phyloP scores from a whole-genome alignment of 2,329 filamentous ascomycete genomes.

The Purpureocillium takamizusanense region DNA sequence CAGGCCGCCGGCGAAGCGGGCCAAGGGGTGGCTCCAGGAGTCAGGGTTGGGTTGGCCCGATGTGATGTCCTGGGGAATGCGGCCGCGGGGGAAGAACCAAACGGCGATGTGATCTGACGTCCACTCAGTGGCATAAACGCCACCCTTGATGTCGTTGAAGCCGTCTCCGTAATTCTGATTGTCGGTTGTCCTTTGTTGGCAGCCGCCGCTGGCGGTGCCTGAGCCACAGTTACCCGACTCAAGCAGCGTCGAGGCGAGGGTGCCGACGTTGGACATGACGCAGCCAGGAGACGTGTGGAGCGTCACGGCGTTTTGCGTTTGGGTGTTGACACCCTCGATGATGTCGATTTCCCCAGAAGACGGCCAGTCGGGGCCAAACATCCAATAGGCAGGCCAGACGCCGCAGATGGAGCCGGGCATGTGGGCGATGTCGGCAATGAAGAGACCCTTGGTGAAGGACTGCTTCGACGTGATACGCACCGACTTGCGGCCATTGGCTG shows the following conservation, averaged over 20 bases:
- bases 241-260: slow-evolving; percentile 34
- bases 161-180: slow-evolving; percentile 53
- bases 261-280: slow-evolving; percentile 39
- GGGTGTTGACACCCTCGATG: slow-evolving; percentile 65
- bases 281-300: slow-evolving; percentile 59
- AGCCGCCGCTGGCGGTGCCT: slow-evolving; percentile 45
- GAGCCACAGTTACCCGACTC: slow-evolving; percentile 48
- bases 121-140: slow-evolving; percentile 72
- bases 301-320: slow-evolving; percentile 50
- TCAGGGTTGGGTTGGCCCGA: slow-evolving; percentile 52
- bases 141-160: slow-evolving; percentile 63
- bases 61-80: slow-evolving; percentile 55
- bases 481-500: slow-evolving; percentile 54
- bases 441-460: slow-evolving; percentile 58
- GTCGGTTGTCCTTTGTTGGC: slow-evolving; percentile 42
- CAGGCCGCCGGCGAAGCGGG: slow-evolving; percentile 55
- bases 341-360: slow-evolving; percentile 67
- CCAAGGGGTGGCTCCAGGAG: slow-evolving; percentile 60
- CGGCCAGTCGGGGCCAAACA: slow-evolving; percentile 63
- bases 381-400: slow-evolving; percentile 68
- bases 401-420: slow-evolving; percentile 68
- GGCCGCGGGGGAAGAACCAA: slow-evolving; percentile 69
- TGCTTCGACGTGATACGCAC: slow-evolving; percentile 61
- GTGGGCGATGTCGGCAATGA: slow-evolving; percentile 65
- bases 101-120: slow-evolving; percentile 61